Percentiles rank a stretch among this genome's conserved stretches.
phyloP scores from a whole-genome alignment of 768 basidiomycete genomes.

The Sarcomyxa edulis region DNA sequence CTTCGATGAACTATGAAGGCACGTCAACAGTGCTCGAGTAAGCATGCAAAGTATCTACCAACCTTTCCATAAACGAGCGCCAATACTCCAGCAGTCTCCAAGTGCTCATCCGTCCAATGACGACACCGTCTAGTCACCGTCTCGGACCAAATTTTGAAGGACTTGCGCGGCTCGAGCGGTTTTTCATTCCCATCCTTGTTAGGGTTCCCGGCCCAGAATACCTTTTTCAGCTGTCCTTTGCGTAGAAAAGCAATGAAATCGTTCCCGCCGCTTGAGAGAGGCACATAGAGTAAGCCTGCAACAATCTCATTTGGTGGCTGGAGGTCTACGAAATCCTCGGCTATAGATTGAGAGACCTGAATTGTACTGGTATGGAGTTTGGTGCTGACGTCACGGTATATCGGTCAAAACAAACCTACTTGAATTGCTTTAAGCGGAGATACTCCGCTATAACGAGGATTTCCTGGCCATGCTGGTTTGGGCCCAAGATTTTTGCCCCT shows the following conservation, averaged over 20 bases:
- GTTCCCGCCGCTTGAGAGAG: constrained; percentile 63
- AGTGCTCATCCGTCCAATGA: constrained; percentile 76
- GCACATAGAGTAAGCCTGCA: constrained; percentile 71
- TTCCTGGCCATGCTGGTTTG: constrained; percentile 70
- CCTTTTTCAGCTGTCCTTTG: constrained; percentile 66
- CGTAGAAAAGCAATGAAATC: constrained; percentile 82
- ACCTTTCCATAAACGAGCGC: constrained; percentile 77
- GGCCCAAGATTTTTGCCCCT: constrained; percentile 66
- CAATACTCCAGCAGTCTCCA: constrained; percentile 77
- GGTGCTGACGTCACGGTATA: background rate
- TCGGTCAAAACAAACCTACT: constrained; percentile 30
- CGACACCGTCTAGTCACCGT: constrained; percentile 62
- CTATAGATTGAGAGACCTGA: constrained; percentile 66
- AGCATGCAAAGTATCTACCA: constrained; percentile 3
- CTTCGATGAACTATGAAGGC: constrained; percentile 68
- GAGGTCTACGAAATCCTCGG: constrained; percentile 68
- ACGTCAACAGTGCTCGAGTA: background rate
- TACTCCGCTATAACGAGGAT: constrained; percentile 78
- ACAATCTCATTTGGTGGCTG: constrained; percentile 55
- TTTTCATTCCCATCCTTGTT: constrained; percentile 35
- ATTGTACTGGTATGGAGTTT: constrained; percentile 40
- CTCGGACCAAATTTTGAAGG: constrained; percentile 79
- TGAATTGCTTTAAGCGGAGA: constrained; percentile 66
- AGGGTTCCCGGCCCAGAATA: constrained; percentile 79
- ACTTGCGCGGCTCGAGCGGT: constrained; percentile 66